Base-by-base conservation (phyloP, 2,329 filamentous ascomycete species). In the Bipolaris sorokiniana region DNA sequence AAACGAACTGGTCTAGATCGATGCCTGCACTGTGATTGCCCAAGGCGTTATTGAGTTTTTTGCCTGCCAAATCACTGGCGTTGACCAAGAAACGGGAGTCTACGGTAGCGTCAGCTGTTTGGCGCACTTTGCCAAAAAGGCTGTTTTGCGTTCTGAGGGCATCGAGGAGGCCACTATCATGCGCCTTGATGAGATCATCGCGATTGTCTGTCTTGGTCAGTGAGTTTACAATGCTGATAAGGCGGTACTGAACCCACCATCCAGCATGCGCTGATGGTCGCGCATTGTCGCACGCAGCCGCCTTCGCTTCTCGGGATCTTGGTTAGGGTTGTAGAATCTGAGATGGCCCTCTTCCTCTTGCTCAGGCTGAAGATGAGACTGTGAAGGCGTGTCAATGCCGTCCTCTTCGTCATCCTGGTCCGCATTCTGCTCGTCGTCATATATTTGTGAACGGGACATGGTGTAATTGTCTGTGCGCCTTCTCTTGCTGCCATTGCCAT, bases 1-100 rank as follows among this genome's bases (percentile, higher is more conserved):
- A 90, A 13, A 98, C 86, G 69, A 98, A 96, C 67, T 97, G 91
- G 59, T 98, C 93, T 0, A 96, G 83, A 69, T 98, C 93, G 20
- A 99, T 80, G 7, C 92, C 91, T 48, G 89, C 87, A 2, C 86
- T 86, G 1, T 84, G 80, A 66, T 89, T 89, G 6, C 92, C 92
- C 1, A 89, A 87, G 23, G 96, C 82, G 49, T 88, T 87, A 41
- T 89, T 82, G 0, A 91, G 89, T 72, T 92, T 92, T 66, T 90
- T 91, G 67, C 90, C 88, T 0, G 90, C 89, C 4, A 96, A 77
- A 62, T 97, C 92, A 5, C 91, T 90, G 0, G 91, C 88, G 62
- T 85, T 88, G 47, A 97, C 89, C 3, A 98, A 83, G 23, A 96
- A 82, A n/a, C 90, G 87, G 0, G 94, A 92, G 73, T 99, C 95